These are phyloP conservation scores for Tolypocladium paradoxum DNA, from an alignment of 2,329 filamentous ascomycete genomes.

Conservation along the genomic window DNA sequence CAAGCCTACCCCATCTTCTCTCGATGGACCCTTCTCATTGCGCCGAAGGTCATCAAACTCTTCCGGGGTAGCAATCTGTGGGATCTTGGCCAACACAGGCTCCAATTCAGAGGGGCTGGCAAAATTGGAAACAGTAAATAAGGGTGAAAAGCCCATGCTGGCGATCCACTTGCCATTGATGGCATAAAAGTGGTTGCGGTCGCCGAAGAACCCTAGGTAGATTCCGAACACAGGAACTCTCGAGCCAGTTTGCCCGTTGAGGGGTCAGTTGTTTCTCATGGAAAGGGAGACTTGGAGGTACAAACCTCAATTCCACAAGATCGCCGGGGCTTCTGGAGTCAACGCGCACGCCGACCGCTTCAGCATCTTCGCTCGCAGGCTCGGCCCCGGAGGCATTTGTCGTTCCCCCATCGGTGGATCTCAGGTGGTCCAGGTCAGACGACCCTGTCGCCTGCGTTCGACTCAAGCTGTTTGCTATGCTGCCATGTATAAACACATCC, in stretches of 20 bases:
- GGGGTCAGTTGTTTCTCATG: neutral
- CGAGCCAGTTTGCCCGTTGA: conserved; percentile 19
- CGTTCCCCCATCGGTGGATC: conserved; percentile 11
- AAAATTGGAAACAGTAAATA: conserved; percentile 41
- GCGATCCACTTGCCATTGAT: conserved; percentile 39
- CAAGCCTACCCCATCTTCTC: conserved; percentile 29
- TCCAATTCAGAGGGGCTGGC: conserved; percentile 28
- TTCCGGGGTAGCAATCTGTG: conserved; percentile 15
- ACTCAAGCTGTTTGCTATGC: conserved; percentile 19
- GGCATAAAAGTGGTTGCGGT: conserved; percentile 43
- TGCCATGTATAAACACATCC: conserved; percentile 14
- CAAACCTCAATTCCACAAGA: conserved; percentile 36
- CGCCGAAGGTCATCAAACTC: conserved; percentile 19
- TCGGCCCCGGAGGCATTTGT: conserved; percentile 13
- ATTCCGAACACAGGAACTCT: conserved; percentile 38
- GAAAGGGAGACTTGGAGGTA: neutral
- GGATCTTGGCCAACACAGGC: conserved; percentile 22
- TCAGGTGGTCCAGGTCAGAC: conserved; percentile 19
- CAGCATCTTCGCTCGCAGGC: conserved; percentile 16
- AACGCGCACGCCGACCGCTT: conserved; percentile 13
- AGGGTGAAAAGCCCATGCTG: conserved; percentile 28
- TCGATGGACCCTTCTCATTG: conserved; percentile 30
- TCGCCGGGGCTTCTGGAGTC: conserved; percentile 31
- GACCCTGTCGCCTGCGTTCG: conserved; percentile 23
- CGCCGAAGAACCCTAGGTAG: conserved; percentile 40